Conservation (phyloP, 257 asterid genomes). For the Ehretia macrophylla region DNA sequence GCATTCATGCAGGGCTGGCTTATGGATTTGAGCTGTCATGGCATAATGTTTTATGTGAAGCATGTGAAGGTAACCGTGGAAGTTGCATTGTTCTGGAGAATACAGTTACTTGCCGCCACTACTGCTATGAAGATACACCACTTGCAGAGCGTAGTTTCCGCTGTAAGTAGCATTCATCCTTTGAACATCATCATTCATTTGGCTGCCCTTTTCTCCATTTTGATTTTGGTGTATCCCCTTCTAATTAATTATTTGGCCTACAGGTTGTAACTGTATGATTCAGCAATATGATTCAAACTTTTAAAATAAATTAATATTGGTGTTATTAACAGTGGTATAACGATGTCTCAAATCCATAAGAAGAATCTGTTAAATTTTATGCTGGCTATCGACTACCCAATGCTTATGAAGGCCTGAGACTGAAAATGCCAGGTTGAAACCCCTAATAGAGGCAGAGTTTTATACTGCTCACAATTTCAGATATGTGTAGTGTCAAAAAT, state of each 20-base stretch:
- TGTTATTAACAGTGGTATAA: too few species aligned
- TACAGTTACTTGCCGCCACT: constrained; percentile 19
- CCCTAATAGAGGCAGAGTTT: too few species aligned
- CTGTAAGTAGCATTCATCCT: constrained; percentile 34
- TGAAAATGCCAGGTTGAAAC: too few species aligned
- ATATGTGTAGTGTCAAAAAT: too few species aligned
- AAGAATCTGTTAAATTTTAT: too few species aligned
- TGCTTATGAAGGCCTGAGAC: too few species aligned
- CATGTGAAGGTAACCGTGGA: constrained; percentile 14
- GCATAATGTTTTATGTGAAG: constrained; percentile 15
- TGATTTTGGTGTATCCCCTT: not conserved
- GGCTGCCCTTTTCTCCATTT: not conserved
- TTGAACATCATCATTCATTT: not conserved
- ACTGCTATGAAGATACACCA: constrained; percentile 37
- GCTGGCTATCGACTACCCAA: too few species aligned
- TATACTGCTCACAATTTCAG: too few species aligned
- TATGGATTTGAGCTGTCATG: constrained; percentile 47
- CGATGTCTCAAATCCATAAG: too few species aligned
- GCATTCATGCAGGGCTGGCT: constrained; percentile 24
- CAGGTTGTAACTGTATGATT: too few species aligned
- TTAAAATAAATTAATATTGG: too few species aligned
- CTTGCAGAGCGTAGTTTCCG: constrained; percentile 22
- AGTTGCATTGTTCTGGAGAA: constrained; percentile 11
- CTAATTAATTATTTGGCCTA: not conserved
- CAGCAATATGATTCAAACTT: too few species aligned